phyloP scores from a whole-genome alignment of 345 rosid genomes.

The Citrus hindsii region DNA sequence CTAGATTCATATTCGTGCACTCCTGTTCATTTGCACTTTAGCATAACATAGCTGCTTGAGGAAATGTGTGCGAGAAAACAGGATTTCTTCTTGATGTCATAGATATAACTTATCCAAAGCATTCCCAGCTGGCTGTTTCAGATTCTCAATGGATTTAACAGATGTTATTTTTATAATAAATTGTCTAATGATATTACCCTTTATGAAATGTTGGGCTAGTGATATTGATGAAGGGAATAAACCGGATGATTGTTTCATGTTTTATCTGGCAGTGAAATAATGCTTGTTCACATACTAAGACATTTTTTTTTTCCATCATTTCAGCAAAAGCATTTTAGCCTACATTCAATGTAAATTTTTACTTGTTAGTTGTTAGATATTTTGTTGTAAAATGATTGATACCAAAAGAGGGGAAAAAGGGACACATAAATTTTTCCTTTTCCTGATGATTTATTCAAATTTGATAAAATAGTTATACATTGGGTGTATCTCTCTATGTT shows the following conservation, averaged over 20 bases:
- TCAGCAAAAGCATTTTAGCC: too few relatives aligned
- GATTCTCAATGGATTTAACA: too few relatives aligned
- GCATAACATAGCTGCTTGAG: constrained; percentile 5
- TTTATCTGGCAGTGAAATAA: not conserved
- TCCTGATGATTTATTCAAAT: not conserved
- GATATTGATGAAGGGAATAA: constrained; percentile 2
- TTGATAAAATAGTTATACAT: not conserved
- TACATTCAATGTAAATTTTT: too few relatives aligned
- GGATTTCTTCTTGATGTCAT: not conserved
- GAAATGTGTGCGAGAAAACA: constrained; percentile 12
- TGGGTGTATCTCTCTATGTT: not conserved
- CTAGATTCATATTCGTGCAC: not conserved
- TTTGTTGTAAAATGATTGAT: not conserved
- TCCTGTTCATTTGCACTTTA: not conserved
- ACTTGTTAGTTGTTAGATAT: not conserved
- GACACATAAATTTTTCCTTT: not conserved
- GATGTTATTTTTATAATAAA: not conserved
- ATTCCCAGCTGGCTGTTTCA: not conserved
- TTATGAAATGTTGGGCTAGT: not conserved
- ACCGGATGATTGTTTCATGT: not conserved
- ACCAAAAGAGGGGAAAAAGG: not conserved
- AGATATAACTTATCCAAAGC: not conserved
- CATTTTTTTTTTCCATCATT: not conserved
- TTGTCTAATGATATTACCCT: not conserved
- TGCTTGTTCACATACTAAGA: not conserved